Evolutionary conservation across 2,329 filamentous ascomycete genomes (phyloP), one percentile per base, ranked within the genome.

Genomic region (Fusarium continuum): DNA sequence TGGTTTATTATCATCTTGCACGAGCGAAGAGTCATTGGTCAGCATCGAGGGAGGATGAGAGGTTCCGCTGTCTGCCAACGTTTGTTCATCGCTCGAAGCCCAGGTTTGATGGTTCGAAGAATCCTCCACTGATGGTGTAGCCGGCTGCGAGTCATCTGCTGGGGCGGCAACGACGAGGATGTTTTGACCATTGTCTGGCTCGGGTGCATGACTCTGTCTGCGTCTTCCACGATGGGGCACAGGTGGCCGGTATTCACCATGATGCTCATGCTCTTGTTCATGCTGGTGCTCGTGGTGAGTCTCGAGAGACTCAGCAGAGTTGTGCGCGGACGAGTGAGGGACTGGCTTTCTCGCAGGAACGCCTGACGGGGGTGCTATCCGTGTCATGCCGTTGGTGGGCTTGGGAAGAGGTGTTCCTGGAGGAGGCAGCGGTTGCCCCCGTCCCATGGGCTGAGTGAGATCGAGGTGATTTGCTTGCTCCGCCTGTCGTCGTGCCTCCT

Each of bases 371-470:
- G 66, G 68, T 41, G 82, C 84, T 38, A 84, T 83, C 70, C 85
- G 86, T 7, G 85, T 83, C 54, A 80, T 84, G 49, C 82, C 85
- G 29, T 88, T 85, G 1, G 89, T 89, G 35, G 82, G 85, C 3
- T 75, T 71, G 6, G 93, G 92, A 2, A 96, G 81, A 4, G 93
- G 92, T 38, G 85, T 88, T 3, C 92, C 93, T 3, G 90, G 91
- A 8, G 92, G 92, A 40, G 92, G 92, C 16, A 96, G 79, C 2
- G 92, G 92, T 67, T 90, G 89, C 0, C 92, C 92, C 32, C 92
- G 85, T 2, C 93, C 93, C 80, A 96, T 92, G 3, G 92, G 92
- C 68, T 91, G 85, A 64, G 74, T 77, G 56, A 84, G 65, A 76
- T 86, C 74, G 59, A 86, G 73, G 8, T 72, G 73, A 20, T 55